Percentiles rank a stretch among this genome's conserved stretches.
Conservation (phyloP, 2,329 filamentous ascomycete species). For the Claviceps paspali region DNA sequence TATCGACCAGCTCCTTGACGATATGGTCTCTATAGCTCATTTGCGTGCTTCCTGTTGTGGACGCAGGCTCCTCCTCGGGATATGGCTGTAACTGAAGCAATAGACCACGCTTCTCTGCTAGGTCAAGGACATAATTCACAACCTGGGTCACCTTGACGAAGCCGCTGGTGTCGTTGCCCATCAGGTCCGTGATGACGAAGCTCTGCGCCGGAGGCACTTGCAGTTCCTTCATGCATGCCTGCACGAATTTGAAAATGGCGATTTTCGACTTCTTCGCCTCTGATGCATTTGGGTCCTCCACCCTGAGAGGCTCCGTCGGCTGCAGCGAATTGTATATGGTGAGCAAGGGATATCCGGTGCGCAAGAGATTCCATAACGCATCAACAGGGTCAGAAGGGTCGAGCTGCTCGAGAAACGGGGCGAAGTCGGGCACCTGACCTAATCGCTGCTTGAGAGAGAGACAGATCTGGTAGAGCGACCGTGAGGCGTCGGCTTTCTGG, state of each 20-base stretch:
- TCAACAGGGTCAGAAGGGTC: conserved; percentile 66
- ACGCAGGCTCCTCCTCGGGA: conserved; percentile 35
- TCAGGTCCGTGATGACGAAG: conserved; percentile 83
- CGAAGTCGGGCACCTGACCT: conserved; percentile 70
- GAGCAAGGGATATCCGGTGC: conserved; percentile 70
- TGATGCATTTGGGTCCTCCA: conserved; percentile 44
- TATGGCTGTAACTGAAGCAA: conserved; percentile 47
- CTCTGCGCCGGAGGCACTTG: conserved; percentile 67
- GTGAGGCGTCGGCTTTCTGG: conserved; percentile 79
- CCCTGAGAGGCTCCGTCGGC: conserved; percentile 50
- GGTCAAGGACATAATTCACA: conserved; percentile 81
- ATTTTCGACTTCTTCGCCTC: conserved; percentile 72
- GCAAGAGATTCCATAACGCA: conserved; percentile 75
- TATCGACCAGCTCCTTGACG: conserved; percentile 80
- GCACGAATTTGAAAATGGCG: conserved; percentile 82
- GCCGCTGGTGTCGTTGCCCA: conserved; percentile 87
- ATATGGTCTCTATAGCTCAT: conserved; percentile 73
- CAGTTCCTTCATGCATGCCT: conserved; percentile 73
- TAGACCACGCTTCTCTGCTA: conserved; percentile 63
- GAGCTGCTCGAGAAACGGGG: conserved; percentile 57
- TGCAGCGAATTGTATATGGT: conserved; percentile 77
- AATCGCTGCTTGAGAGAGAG: conserved; percentile 70
- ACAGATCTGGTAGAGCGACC: conserved; percentile 92
- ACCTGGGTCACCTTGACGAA: conserved; percentile 95
- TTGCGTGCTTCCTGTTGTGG: conserved; percentile 40